Conservation (phyloP, 1,284 basidiomycete genomes). For the Omphalotus olearius region DNA sequence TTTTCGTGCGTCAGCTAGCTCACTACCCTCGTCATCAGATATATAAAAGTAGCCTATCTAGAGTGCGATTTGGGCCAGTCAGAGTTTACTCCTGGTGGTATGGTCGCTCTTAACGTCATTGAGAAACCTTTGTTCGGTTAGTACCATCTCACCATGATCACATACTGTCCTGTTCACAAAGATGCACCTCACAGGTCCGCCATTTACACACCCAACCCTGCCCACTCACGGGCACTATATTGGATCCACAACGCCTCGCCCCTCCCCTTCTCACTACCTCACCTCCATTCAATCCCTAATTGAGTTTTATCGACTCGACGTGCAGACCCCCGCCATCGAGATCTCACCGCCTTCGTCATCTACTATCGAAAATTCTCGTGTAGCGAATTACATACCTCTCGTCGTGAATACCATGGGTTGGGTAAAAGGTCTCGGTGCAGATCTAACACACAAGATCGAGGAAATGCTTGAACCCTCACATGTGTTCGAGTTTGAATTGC, state of each 20-base stretch:
- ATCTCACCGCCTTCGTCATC: slow-evolving; percentile 15
- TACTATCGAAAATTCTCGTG: slow-evolving; percentile 30
- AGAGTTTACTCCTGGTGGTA: slow-evolving; percentile 87
- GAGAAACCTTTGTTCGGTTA: slow-evolving; percentile 68
- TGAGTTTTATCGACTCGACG: slow-evolving; percentile 67
- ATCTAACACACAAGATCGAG: slow-evolving; percentile 72
- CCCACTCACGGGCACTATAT: slow-evolving; percentile 81
- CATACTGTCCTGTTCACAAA: too few species aligned
- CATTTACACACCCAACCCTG: slow-evolving; percentile 76
- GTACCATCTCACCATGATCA: slow-evolving; percentile 11
- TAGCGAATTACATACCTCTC: slow-evolving; percentile 67
- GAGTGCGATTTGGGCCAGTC: slow-evolving; percentile 94
- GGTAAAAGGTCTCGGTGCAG: slow-evolving; percentile 90
- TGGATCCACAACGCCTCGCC: slow-evolving; percentile 75
- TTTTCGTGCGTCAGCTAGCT: slow-evolving; percentile 8
- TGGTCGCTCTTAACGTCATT: slow-evolving; percentile 78
- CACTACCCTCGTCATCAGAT: slow-evolving; percentile 33
- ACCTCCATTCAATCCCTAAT: slow-evolving; percentile 66
- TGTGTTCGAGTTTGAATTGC: slow-evolving; percentile 52
- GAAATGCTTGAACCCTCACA: slow-evolving; percentile 60
- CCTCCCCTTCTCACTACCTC: slow-evolving; percentile 80
- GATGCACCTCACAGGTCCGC: slow-evolving; percentile 54
- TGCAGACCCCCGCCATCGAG: slow-evolving; percentile 44
- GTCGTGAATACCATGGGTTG: slow-evolving; percentile 97
- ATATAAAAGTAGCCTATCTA: slow-evolving; percentile 78